Percentiles rank a stretch among this genome's conserved stretches.
Conservation (phyloP, 208 protist genomes). For the Naegleria gruberi region DNA sequence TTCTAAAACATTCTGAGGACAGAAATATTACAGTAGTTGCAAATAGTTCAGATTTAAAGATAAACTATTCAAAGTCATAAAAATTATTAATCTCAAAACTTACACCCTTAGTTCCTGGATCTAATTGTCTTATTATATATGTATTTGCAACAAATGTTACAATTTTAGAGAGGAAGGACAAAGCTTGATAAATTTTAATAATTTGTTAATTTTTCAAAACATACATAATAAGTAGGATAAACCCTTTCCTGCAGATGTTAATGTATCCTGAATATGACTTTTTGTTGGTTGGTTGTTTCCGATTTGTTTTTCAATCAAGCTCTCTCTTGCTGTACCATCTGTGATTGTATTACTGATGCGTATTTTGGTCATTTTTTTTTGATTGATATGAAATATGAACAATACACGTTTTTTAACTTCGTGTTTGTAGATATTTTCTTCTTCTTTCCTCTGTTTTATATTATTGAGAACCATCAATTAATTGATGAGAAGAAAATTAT, state of each 20-base stretch:
- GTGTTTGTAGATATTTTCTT: too few relatives aligned
- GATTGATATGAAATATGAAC: too few relatives aligned
- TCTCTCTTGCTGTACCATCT: too few relatives aligned
- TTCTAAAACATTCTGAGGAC: conserved; percentile 30
- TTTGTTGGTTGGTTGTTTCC: too few relatives aligned
- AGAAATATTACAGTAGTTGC: conserved; percentile 26
- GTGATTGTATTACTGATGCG: too few relatives aligned
- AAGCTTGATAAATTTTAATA: neutral
- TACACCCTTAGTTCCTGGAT: conserved; percentile 26
- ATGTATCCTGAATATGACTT: neutral
- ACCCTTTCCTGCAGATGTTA: neutral
- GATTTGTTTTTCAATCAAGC: too few relatives aligned
- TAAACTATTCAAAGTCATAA: neutral
- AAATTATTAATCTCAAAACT: neutral
- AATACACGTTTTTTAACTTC: too few relatives aligned
- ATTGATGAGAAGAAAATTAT: too few relatives aligned
- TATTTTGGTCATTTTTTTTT: too few relatives aligned
- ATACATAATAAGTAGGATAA: neutral
- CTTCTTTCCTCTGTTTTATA: too few relatives aligned
- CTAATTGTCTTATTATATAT: conserved; percentile 19
- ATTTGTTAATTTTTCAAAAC: neutral
- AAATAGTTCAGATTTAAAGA: conserved; percentile 33
- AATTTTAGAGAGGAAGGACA: conserved; percentile 16
- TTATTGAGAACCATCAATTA: too few relatives aligned
- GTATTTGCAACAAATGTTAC: conserved; percentile 36